A percentile compares a stretch with the other conserved stretches of the same genome.
phyloP scores from a whole-genome alignment of 2,329 filamentous ascomycete genomes.

The Chlorencoelia australis region DNA sequence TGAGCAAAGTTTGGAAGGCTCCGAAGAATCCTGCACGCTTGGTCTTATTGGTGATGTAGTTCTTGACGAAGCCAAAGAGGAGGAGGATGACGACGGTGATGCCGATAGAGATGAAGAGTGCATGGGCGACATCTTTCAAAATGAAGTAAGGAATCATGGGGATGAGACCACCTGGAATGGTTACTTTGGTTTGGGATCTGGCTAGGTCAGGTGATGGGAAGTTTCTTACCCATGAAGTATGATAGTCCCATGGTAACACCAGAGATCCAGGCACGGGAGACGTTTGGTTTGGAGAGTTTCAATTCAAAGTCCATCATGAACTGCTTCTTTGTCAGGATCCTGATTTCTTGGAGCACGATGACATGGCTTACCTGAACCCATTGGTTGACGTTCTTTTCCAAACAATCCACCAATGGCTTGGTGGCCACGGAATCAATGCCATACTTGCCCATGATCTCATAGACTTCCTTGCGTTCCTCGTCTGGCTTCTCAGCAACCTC shows the following conservation, averaged over 20 bases:
- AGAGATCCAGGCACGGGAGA: slow-evolving; percentile 20
- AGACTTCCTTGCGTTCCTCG: slow-evolving; percentile 29
- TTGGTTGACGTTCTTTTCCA: slow-evolving; percentile 6
- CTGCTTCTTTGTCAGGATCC: slow-evolving; percentile 16
- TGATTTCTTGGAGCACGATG: not conserved
- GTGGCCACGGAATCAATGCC: slow-evolving; percentile 26
- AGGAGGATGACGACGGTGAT: slow-evolving; percentile 39
- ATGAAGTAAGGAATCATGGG: slow-evolving; percentile 44
- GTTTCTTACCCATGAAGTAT: slow-evolving; percentile 26
- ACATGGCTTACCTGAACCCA: slow-evolving; percentile 12
- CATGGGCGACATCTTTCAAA: slow-evolving; percentile 29
- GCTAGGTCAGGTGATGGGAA: too few relatives aligned
- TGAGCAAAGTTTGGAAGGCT: slow-evolving; percentile 52
- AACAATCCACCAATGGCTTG: slow-evolving; percentile 27
- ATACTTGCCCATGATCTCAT: slow-evolving; percentile 32
- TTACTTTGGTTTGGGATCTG: slow-evolving; percentile 2
- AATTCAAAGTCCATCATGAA: slow-evolving; percentile 41
- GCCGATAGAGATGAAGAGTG: slow-evolving; percentile 39
- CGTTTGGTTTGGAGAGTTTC: slow-evolving; percentile 28
- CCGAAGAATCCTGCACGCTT: slow-evolving; percentile 45
- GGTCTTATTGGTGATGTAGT: slow-evolving; percentile 31
- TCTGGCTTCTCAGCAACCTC: slow-evolving; percentile 28
- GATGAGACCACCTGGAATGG: slow-evolving; percentile 29
- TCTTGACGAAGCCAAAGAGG: slow-evolving; percentile 41
- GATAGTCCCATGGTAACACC: slow-evolving; percentile 21